These are phyloP conservation scores for Pneumocystis canis DNA, from an alignment of 1,139 yeast species.

Conservation along the genomic window DNA sequence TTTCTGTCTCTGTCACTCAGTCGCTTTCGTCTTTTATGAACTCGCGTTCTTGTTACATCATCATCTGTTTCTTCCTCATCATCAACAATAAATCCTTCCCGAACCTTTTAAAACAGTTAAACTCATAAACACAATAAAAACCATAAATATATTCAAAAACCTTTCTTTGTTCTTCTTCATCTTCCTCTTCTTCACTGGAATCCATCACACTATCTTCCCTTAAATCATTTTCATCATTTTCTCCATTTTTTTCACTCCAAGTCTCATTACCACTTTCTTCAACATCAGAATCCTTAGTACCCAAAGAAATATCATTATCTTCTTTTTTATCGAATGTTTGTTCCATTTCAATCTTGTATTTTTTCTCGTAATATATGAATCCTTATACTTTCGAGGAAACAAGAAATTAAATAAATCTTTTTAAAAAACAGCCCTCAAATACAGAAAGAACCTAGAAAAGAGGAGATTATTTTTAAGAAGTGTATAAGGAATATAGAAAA, in stretches of 20 bases:
- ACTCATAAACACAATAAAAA: conserved; percentile 1
- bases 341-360: neutral
- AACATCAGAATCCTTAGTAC: conserved; percentile 4
- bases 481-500: neutral
- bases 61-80: conserved; percentile 59
- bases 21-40: conserved; percentile 18
- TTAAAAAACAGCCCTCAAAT: neutral
- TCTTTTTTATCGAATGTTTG: neutral
- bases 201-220: conserved; percentile 21
- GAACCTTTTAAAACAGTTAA: conserved; percentile 30
- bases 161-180: conserved; percentile 32
- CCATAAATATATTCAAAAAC: conserved; percentile 18
- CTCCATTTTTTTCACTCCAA: conserved; percentile 6
- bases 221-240: conserved; percentile 19
- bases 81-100: conserved; percentile 89
- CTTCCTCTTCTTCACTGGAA: conserved; percentile 32
- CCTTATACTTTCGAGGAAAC: neutral
- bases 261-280: conserved; percentile 4
- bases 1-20: conserved; percentile 18
- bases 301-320: neutral
- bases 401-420: neutral
- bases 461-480: neutral
- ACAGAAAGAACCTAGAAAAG: neutral
- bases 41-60: conserved; percentile 33
- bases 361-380: neutral